These are phyloP conservation scores for Citrus inodora DNA, from an alignment of 345 rosid genomes.

Conservation along the genomic window DNA sequence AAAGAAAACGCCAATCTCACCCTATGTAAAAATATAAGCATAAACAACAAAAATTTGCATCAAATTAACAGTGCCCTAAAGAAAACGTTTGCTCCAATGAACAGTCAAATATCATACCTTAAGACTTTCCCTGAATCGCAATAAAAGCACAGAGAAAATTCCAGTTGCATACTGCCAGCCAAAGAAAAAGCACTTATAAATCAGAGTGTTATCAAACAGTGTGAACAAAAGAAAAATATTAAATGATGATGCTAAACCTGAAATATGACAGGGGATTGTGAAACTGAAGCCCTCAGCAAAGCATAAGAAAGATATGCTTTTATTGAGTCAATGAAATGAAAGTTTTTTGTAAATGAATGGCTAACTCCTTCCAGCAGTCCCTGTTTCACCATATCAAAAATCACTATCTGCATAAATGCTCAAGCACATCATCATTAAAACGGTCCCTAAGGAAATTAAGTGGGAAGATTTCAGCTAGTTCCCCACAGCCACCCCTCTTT, in stretches of 20 bases:
- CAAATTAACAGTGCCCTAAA: neutral
- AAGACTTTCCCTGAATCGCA: slow-evolving; percentile 92
- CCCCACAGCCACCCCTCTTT: neutral
- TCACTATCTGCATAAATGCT: neutral
- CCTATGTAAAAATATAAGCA: slow-evolving; percentile 46
- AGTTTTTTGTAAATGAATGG: slow-evolving; percentile 87
- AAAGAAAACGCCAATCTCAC: slow-evolving; percentile 92
- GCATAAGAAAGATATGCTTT: slow-evolving; percentile 98
- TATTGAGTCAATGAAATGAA: slow-evolving; percentile 96
- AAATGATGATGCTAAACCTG: slow-evolving; percentile 52
- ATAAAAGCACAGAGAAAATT: slow-evolving; percentile 85
- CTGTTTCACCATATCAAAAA: slow-evolving; percentile 43
- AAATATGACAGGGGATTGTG: slow-evolving; percentile 84
- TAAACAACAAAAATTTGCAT: neutral
- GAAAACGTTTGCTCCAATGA: slow-evolving; percentile 13
- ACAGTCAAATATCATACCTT: slow-evolving; percentile 56
- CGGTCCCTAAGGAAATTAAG: neutral
- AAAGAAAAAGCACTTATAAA: slow-evolving; percentile 23
- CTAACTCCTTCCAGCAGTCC: slow-evolving; percentile 93
- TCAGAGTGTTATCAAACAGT: slow-evolving; percentile 8
- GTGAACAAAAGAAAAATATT: slow-evolving; percentile 12
- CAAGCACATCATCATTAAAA: neutral
- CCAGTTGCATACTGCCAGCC: slow-evolving; percentile 92
- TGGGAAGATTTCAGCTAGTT: neutral
- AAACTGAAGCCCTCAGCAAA: slow-evolving; percentile 90